Conservation (phyloP, 2,329 filamentous ascomycete genomes). For the Aspergillus nomiae region DNA sequence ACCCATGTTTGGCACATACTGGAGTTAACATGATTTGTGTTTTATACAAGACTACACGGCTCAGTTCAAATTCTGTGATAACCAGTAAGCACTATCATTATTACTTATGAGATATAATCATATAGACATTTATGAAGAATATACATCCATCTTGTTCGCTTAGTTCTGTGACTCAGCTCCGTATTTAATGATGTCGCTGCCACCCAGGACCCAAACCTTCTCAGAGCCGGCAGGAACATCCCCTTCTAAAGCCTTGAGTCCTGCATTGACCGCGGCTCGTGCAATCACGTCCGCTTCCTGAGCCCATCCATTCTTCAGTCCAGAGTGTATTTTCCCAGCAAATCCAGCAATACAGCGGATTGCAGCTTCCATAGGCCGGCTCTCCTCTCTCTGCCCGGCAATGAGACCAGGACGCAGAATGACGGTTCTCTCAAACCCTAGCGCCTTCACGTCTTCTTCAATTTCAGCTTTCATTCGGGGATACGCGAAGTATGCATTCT, state of each 20-base stretch:
- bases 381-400: slow-evolving; percentile 67
- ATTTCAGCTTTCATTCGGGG: slow-evolving; percentile 81
- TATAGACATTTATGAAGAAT: neutral
- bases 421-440: slow-evolving; percentile 77
- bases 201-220: slow-evolving; percentile 43
- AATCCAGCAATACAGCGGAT: slow-evolving; percentile 58
- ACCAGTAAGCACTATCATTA: neutral
- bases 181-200: slow-evolving; percentile 40
- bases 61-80: neutral
- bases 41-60: neutral
- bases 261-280: slow-evolving; percentile 42
- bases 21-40: neutral
- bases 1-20: neutral
- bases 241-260: slow-evolving; percentile 43
- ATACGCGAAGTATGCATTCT: slow-evolving; percentile 58
- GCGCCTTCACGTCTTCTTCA: slow-evolving; percentile 71
- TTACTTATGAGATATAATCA: neutral
- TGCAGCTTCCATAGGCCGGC: slow-evolving; percentile 60
- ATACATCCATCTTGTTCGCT: neutral
- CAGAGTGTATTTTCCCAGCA: slow-evolving; percentile 55
- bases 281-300: slow-evolving; percentile 74
- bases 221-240: slow-evolving; percentile 41
- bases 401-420: slow-evolving; percentile 76
- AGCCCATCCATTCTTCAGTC: slow-evolving; percentile 65
- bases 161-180: slow-evolving; percentile 19